Base-by-base conservation (phyloP, 805 yeast species). In the Lachancea thermotolerans region DNA sequence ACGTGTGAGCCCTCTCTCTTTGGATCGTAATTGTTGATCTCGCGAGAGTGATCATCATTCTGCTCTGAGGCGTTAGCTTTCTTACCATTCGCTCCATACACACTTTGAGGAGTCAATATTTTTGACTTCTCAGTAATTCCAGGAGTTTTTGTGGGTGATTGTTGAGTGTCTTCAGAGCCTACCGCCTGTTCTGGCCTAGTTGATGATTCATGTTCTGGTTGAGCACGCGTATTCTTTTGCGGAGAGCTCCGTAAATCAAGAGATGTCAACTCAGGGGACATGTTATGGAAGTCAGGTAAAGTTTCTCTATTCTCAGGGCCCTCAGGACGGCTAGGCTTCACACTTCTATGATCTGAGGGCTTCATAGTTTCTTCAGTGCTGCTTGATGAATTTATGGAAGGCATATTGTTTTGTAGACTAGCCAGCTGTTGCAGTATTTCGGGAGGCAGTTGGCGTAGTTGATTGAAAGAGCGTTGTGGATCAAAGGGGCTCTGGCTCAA, bases 401-500 rank as follows among this genome's bases (percentile, higher is more conserved):
- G 57, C 16, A 54, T 46, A 37, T 49, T 50, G 7, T 48, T 48
- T 31, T 50, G 54, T 27, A 56, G 42, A 28, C 47, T 51, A 12
- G 48, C 42, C 21, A 55, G 44, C 17, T 47, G 47, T 16, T 53
- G 59, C 25, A 52, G 46, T 28, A 55, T 33, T 25, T 53, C 58
- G 11, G 50, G 49, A 9, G 59, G 57, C n/a, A 56, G 15, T 15
- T 49, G 49, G 17, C 50, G 52, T 39, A 53, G 27, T 14, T 54
- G 56, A 28, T 47, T 52, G 16, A 51, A 46, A 18, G 46, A 21
- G 17, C 32, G 33, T 30, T 41, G 45, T 6, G 35, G 10, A 28
- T 38, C 25, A 17, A 29, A 38, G 4, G 46, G 50, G 27, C 44
- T 46, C 30, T 38, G 46, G 4, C 35, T 41, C 8, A 31, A 25